A percentile compares a stretch with the other conserved stretches of the same genome.
Evolutionary conservation across 139 green algal genomes (phyloP).

Genomic region (Edaphochlamys debaryana): DNA sequence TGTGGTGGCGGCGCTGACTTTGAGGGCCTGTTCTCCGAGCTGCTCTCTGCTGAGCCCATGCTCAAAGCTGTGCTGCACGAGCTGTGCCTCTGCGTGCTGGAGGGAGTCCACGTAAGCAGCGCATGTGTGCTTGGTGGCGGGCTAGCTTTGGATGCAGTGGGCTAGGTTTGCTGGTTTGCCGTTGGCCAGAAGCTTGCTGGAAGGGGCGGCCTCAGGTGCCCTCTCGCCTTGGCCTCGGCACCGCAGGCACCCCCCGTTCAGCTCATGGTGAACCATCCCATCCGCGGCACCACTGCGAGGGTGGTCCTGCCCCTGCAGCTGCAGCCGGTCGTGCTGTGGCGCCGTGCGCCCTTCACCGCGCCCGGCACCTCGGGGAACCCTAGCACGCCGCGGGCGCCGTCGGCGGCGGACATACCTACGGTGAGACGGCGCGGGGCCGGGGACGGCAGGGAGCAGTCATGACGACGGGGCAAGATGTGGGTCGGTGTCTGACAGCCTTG

Average conservation of each 20-base stretch:
- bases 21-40: slow-evolving; percentile 4
- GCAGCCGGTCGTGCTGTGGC: slow-evolving; percentile 23
- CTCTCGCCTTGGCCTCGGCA: background rate
- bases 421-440: no score
- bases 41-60: background rate
- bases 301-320: slow-evolving; percentile 16
- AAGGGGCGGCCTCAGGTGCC: background rate
- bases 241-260: background rate
- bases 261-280: slow-evolving; percentile 22
- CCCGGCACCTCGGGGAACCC: no score
- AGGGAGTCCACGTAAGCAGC: slow-evolving; percentile 3
- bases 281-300: background rate
- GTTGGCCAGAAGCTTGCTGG: background rate
- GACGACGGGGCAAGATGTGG: no score
- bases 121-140: background rate
- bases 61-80: slow-evolving; percentile 23
- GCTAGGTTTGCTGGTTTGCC: background rate
- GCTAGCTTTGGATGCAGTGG: background rate
- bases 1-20: background rate
- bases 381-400: background rate
- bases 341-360: no score
- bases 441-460: no score
- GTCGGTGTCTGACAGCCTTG: no score
- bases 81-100: slow-evolving; percentile 24
- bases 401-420: background rate